Conservation (phyloP, 2,329 filamentous ascomycete species). For the Colletotrichum sp. region DNA sequence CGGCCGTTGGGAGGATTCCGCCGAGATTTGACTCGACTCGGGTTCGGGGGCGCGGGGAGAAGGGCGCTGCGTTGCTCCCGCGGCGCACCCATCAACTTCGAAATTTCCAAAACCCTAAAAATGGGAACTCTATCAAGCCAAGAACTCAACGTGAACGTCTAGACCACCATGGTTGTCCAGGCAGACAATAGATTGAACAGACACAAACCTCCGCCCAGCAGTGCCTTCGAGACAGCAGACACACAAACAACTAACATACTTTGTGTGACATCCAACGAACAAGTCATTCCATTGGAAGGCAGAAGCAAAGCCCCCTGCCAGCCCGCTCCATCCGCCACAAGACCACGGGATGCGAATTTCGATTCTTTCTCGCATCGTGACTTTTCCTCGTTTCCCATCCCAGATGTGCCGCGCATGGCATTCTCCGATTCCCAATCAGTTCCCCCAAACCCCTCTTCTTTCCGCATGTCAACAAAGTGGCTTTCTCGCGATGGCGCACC, state of each 20-base stretch:
- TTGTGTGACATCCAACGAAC: background rate
- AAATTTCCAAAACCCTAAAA: background rate
- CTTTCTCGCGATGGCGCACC: background rate
- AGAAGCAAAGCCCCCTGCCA: background rate
- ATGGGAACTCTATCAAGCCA: background rate
- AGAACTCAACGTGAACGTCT: background rate
- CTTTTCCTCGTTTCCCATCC: background rate
- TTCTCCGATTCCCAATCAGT: background rate
- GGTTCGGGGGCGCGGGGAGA: background rate
- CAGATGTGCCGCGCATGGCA: constrained; percentile 6
- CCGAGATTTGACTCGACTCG: background rate
- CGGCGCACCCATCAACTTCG: background rate
- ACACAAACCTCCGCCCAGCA: background rate
- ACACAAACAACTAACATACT: background rate
- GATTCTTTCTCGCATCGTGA: background rate
- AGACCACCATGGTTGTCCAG: background rate
- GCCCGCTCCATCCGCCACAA: background rate
- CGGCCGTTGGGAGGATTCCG: background rate
- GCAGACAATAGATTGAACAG: background rate
- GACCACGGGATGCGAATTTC: background rate
- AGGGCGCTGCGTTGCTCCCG: background rate
- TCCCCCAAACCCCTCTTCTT: background rate
- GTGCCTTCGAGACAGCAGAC: background rate
- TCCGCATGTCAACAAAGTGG: background rate
- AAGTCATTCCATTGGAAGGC: background rate